phyloP scores from a whole-genome alignment of 2,329 filamentous ascomycete genomes.

The Grosmannia clavigera region DNA sequence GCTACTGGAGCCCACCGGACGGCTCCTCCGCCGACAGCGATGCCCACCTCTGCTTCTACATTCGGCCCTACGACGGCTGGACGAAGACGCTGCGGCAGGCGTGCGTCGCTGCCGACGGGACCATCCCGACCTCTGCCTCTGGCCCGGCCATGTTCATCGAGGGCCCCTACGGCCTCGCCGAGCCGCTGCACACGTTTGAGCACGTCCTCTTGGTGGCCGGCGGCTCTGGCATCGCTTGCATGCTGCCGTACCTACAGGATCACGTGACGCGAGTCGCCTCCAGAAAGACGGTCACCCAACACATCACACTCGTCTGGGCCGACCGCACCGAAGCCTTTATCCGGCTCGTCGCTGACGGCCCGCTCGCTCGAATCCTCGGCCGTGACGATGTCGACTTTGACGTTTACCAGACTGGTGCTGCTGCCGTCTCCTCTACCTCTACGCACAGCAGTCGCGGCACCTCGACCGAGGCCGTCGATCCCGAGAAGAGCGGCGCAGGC shows the following conservation, averaged over 20 bases:
- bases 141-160: constrained; percentile 9
- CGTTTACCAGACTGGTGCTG: not conserved
- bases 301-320: constrained; percentile 10
- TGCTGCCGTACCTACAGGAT: constrained; percentile 11
- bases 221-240: constrained; percentile 12
- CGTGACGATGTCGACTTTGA: constrained; percentile 5
- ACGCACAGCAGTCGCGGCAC: not conserved
- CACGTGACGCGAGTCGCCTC: constrained; percentile 6
- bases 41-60: constrained; percentile 8
- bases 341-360: not conserved
- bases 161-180: constrained; percentile 12
- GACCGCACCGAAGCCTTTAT: constrained; percentile 9
- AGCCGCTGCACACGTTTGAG: constrained; percentile 10
- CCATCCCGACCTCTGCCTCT: not conserved
- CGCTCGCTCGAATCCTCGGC: constrained; percentile 1
- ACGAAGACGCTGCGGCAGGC: constrained; percentile 8
- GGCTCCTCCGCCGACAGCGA: not conserved
- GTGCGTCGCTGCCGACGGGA: constrained; percentile 5
- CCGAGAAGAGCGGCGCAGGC: not conserved
- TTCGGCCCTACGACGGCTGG: constrained; percentile 13
- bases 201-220: constrained; percentile 12
- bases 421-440: not conserved
- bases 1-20: constrained; percentile 7
- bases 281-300: constrained; percentile 7
- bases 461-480: not conserved